These are phyloP conservation scores for Picea glauca DNA, from an alignment of 75 land plant species.

Conservation along the genomic window DNA sequence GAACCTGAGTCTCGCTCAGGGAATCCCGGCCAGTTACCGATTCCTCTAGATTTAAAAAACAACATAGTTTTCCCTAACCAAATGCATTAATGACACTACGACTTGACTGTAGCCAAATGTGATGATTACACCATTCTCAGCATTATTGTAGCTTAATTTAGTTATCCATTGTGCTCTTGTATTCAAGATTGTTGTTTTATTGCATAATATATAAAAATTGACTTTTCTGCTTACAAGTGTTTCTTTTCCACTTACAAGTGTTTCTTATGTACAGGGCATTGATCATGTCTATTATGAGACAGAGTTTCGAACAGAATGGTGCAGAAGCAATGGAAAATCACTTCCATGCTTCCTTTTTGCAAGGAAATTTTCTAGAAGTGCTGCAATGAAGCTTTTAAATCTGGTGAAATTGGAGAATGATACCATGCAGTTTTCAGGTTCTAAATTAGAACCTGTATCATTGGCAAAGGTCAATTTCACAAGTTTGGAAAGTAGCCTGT, in stretches of 20 bases:
- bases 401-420: conserved; percentile 23
- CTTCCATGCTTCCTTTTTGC: conserved; percentile 83
- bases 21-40: no score
- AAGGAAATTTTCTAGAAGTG: conserved; percentile 77
- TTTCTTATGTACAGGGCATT: conserved; percentile 50
- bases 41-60: no score
- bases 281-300: conserved; percentile 73
- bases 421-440: neutral
- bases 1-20: no score
- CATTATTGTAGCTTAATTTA: neutral
- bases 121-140: neutral
- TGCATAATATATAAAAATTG: neutral
- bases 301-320: conserved; percentile 85
- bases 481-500: neutral
- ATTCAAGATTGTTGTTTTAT: neutral
- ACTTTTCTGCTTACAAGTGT: neutral
- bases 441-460: neutral
- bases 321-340: conserved; percentile 55
- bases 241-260: neutral
- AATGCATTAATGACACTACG: no score
- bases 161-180: neutral
- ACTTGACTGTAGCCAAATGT: no score
- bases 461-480: conserved; percentile 5
- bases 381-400: conserved; percentile 66
- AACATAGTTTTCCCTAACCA: no score